A percentile compares a stretch with the other conserved stretches of the same genome.
These are phyloP conservation scores for Alternaria hordeiaustralica DNA, from an alignment of 2,329 filamentous ascomycete genomes.

Conservation along the genomic window DNA sequence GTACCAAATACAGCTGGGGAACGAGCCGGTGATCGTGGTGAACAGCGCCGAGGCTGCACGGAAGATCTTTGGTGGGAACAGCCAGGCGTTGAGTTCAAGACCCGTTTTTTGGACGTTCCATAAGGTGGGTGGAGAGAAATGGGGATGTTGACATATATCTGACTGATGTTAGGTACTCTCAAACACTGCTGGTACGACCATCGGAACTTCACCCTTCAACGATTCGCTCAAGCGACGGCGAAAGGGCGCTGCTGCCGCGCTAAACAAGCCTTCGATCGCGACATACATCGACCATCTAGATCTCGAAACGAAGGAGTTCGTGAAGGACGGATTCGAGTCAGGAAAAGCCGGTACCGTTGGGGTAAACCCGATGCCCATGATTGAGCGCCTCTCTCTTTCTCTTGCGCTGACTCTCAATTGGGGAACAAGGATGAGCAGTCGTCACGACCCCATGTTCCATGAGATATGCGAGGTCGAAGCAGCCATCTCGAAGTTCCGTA, in stretches of 20 bases:
- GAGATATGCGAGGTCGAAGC: slow-evolving; percentile 70
- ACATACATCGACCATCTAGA: slow-evolving; percentile 69
- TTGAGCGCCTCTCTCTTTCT: slow-evolving; percentile 68
- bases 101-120: slow-evolving; percentile 57
- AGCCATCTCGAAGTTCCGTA: slow-evolving; percentile 65
- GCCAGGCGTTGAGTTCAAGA: slow-evolving; percentile 50
- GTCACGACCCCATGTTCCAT: slow-evolving; percentile 66
- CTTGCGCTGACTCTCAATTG: slow-evolving; percentile 70
- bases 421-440: slow-evolving; percentile 66
- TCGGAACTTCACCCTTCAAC: slow-evolving; percentile 71
- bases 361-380: slow-evolving; percentile 72
- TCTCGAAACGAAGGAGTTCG: slow-evolving; percentile 67
- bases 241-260: slow-evolving; percentile 69
- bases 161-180: slow-evolving; percentile 60
- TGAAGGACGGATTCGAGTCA: slow-evolving; percentile 65
- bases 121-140: slow-evolving; percentile 37
- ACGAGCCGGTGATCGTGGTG: slow-evolving; percentile 53
- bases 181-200: slow-evolving; percentile 70
- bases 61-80: slow-evolving; percentile 52
- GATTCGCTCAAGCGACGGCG: slow-evolving; percentile 68
- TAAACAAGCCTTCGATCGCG: slow-evolving; percentile 69
- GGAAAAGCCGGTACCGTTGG: slow-evolving; percentile 61
- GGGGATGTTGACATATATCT: not conserved
- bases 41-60: slow-evolving; percentile 51
- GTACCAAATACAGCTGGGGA: slow-evolving; percentile 56